Evolutionary conservation across 345 rosid genomes (phyloP), one percentile per base, ranked within the genome.

Genomic region (Eucalyptus virginea): DNA sequence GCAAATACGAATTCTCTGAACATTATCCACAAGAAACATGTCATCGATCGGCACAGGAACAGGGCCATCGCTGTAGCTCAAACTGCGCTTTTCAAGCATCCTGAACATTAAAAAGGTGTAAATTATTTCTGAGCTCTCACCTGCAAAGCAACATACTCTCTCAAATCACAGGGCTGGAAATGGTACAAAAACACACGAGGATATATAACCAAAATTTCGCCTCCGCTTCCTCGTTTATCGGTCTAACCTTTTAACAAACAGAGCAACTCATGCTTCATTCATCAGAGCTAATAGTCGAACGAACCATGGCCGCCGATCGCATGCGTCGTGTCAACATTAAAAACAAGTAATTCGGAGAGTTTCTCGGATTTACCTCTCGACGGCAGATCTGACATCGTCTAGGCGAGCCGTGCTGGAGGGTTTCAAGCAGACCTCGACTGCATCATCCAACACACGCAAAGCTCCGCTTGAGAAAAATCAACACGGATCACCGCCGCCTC

Each of bases 371-470:
- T 87, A 95, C 98, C 95, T 93, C 93, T 98, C 99, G 18, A 98
- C 96, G 44, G 98, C 95, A 86, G 93, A 90, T 48, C 92, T 93
- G 19, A 97, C 95, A 48, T 97, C 97, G 52, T 95, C 96, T 3
- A 89, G 60, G 3, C 96, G 95, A 89, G 97, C 99, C 3, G 99
- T 92, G 95, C 99, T 96, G 23, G 99, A 96, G 32, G 97, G 92
- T 90, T 96, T 97, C 86, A 98, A 92, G 94, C 99, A 98, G 50
- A 97, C 99, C 93, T 98, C 99, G 89, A 98, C 98, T 97, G 94
- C 6, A 88, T 54, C 80, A 62, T 21, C 24, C 85, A 77, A 77
- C 28, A 40, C 47, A 2, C 4, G 47, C 85, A 40, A 77, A 4
- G 83, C 24, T 77, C 77, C 47, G 23, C 16, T 21, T 77, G 18